Evolutionary conservation across 2,329 filamentous ascomycete genomes (phyloP).

Genomic region (Arthrobotrys megalospora): DNA sequence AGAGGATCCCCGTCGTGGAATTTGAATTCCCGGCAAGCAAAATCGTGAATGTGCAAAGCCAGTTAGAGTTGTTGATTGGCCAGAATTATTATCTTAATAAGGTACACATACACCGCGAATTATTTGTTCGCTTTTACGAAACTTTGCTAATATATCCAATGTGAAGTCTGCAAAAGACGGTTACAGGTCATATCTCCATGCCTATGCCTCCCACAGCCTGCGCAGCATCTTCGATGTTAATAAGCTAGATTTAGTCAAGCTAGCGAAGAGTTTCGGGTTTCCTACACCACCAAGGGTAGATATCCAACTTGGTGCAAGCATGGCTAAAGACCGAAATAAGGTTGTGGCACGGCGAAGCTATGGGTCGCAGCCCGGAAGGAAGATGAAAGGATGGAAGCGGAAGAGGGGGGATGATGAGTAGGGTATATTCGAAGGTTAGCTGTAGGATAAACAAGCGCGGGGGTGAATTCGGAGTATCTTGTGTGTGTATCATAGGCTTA

Average conservation of each 20-base stretch:
- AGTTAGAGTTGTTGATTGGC: slow-evolving; percentile 92
- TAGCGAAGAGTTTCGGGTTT: slow-evolving; percentile 89
- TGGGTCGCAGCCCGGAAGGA: slow-evolving; percentile 77
- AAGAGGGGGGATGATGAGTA: slow-evolving; percentile 66
- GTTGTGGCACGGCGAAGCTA: slow-evolving; percentile 78
- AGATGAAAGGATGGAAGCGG: slow-evolving; percentile 74
- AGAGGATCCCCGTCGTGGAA: slow-evolving; percentile 92
- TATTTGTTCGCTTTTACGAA: slow-evolving; percentile 17
- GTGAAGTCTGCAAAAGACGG: slow-evolving; percentile 66
- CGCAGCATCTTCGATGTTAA: slow-evolving; percentile 88
- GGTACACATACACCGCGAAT: slow-evolving; percentile 63
- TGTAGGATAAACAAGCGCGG: slow-evolving; percentile 21
- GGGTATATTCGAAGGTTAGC: background rate
- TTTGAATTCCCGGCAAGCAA: slow-evolving; percentile 95
- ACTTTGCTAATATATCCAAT: slow-evolving; percentile 59
- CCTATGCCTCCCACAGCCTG: slow-evolving; percentile 88
- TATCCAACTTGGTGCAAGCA: slow-evolving; percentile 82
- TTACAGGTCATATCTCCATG: slow-evolving; percentile 92
- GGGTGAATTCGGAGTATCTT: slow-evolving; percentile 5
- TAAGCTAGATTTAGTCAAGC: slow-evolving; percentile 85
- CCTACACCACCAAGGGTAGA: slow-evolving; percentile 82
- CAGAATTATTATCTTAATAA: slow-evolving; percentile 99
- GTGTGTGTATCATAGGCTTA: background rate
- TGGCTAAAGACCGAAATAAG: slow-evolving; percentile 80
- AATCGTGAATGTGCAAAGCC: slow-evolving; percentile 89